Conservation (phyloP, 306 rosid genomes). For the Casuarina equisetifolia region DNA sequence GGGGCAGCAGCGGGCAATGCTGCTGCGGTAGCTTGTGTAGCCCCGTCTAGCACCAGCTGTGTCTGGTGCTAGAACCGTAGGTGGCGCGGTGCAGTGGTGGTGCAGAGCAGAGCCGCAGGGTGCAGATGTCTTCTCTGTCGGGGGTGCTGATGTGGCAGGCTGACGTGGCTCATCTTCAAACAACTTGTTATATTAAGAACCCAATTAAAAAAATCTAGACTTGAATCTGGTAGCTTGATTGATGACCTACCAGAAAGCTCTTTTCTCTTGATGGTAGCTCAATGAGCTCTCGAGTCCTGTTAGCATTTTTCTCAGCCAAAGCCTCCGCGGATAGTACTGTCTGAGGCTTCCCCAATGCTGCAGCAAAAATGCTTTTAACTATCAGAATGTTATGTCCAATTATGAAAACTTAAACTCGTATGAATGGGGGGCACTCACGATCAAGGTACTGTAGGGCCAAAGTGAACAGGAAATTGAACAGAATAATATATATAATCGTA, state of each 20-base stretch:
- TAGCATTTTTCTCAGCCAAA: slow-evolving; percentile 48
- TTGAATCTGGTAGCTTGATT: not conserved
- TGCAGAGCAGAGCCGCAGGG: no score
- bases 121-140: no score
- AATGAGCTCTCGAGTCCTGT: slow-evolving; percentile 31
- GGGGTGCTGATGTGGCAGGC: no score
- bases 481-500: slow-evolving; percentile 55
- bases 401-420: not conserved
- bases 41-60: no score
- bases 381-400: slow-evolving; percentile 22
- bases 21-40: no score
- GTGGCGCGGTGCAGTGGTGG: no score
- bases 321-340: slow-evolving; percentile 60
- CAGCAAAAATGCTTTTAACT: slow-evolving; percentile 22
- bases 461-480: slow-evolving; percentile 67
- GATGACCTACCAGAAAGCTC: slow-evolving; percentile 43
- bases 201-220: not conserved
- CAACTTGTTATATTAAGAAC: slow-evolving; percentile 12
- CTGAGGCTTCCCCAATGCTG: slow-evolving; percentile 70
- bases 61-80: no score
- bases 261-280: slow-evolving; percentile 43
- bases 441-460: slow-evolving; percentile 69
- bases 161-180: no score
- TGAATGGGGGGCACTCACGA: slow-evolving; percentile 42
- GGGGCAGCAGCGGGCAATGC: no score